Percentiles rank a stretch among this genome's conserved stretches.
Conservation (phyloP, 805 yeast species). For the Saturnispora diversa region DNA sequence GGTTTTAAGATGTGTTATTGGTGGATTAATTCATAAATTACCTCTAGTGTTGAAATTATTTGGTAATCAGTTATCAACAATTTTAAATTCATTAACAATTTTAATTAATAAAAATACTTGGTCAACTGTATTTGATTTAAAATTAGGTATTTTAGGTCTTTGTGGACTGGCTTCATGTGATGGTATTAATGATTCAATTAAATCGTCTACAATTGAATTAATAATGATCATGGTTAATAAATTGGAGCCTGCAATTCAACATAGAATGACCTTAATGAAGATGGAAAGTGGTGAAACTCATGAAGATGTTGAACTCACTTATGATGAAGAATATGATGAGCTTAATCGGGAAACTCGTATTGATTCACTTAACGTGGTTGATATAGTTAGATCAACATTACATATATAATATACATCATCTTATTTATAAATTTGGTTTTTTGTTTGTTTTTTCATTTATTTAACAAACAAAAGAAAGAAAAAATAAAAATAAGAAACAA, state of each 20-base stretch:
- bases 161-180: slow-evolving; percentile 32
- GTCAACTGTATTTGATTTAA: slow-evolving; percentile 47
- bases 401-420: slow-evolving; percentile 12
- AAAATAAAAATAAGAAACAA: no score
- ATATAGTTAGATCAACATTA: slow-evolving; percentile 25
- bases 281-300: slow-evolving; percentile 21
- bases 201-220: slow-evolving; percentile 28
- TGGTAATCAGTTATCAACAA: slow-evolving; percentile 5
- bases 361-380: slow-evolving; percentile 27
- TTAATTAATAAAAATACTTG: slow-evolving; percentile 8
- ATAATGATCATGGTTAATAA: slow-evolving; percentile 31
- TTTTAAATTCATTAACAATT: slow-evolving; percentile 8
- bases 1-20: slow-evolving; percentile 9
- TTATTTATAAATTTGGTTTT: no score
- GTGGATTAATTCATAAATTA: slow-evolving; percentile 11
- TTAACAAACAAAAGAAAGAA: not conserved
- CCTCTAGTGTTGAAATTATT: slow-evolving; percentile 7
- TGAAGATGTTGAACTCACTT: slow-evolving; percentile 18
- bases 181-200: not conserved
- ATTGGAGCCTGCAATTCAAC: slow-evolving; percentile 37
- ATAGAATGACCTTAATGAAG: slow-evolving; percentile 37
- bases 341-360: slow-evolving; percentile 27
- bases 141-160: slow-evolving; percentile 42
- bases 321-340: slow-evolving; percentile 26
- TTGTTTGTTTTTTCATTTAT: not conserved